phyloP scores from a whole-genome alignment of 1,139 yeast genomes.

The Diutina mesorugosa region DNA sequence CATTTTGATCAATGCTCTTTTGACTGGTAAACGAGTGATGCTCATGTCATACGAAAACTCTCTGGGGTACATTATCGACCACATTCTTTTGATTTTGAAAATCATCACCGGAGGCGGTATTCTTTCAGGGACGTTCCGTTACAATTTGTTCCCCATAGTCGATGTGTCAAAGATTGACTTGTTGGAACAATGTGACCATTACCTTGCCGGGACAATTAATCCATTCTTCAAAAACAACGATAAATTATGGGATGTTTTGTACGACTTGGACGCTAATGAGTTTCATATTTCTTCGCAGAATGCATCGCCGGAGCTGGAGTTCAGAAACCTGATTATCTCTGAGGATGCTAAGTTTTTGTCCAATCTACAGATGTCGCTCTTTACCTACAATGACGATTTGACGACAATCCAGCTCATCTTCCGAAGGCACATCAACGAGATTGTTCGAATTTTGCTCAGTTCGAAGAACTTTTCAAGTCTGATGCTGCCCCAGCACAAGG shows the following conservation, averaged over 20 bases:
- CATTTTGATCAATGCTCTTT: constrained; percentile 37
- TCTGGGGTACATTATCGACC: constrained; percentile 43
- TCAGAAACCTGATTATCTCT: constrained; percentile 16
- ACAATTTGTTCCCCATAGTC: constrained; percentile 46
- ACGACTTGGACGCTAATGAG: constrained; percentile 42
- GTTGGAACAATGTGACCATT: constrained; percentile 38
- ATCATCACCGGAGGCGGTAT: constrained; percentile 50
- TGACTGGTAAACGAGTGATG: constrained; percentile 44
- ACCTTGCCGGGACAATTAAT: constrained; percentile 55
- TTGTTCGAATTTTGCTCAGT: constrained; percentile 26
- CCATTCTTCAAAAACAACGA: constrained; percentile 52
- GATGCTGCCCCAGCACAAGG: constrained; percentile 11
- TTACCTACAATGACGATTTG: constrained; percentile 35
- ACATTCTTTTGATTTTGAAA: constrained; percentile 38
- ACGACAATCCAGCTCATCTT: constrained; percentile 34
- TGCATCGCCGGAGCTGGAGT: not conserved
- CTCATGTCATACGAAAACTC: constrained; percentile 44
- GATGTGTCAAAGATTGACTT: constrained; percentile 51
- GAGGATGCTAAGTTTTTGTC: constrained; percentile 38
- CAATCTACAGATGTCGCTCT: constrained; percentile 29
- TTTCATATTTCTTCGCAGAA: constrained; percentile 11
- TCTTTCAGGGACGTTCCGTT: constrained; percentile 34
- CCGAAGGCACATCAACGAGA: constrained; percentile 35
- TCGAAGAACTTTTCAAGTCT: constrained; percentile 22
- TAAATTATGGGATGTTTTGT: constrained; percentile 43